Percentiles rank a stretch among this genome's conserved stretches.
Conservation (phyloP, 202 grass and related monocot species). For the Digitaria exilis region DNA sequence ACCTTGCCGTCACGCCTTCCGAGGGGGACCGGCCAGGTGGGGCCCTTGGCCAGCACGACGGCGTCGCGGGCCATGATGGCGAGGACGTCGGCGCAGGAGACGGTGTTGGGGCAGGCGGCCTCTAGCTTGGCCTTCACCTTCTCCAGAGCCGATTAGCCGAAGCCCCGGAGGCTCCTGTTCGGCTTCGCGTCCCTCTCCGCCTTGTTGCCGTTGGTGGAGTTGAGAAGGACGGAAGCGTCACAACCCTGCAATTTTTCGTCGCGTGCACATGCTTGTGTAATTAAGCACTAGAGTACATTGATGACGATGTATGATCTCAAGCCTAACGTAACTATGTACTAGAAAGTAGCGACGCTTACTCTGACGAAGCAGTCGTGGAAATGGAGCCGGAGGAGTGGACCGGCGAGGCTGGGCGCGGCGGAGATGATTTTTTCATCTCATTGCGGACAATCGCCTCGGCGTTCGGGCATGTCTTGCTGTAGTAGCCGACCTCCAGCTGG, state of each 20-base stretch:
- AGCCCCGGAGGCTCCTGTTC: conserved; percentile 60
- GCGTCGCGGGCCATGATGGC: conserved; percentile 47
- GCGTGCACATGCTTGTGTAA: neutral
- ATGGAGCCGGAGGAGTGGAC: conserved; percentile 38
- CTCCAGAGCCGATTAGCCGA: conserved; percentile 61
- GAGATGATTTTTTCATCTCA: conserved; percentile 52
- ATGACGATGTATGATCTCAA: neutral
- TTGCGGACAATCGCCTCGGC: neutral
- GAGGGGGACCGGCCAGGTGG: conserved; percentile 33
- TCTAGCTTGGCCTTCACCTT: conserved; percentile 65
- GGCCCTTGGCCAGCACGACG: conserved; percentile 43
- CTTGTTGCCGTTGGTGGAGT: conserved; percentile 27
- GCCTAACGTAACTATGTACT: too few species aligned
- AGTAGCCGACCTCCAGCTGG: conserved; percentile 1
- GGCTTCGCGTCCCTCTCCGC: conserved; percentile 64
- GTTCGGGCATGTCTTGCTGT: conserved; percentile 17
- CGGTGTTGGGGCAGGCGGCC: conserved; percentile 36
- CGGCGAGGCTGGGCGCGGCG: conserved; percentile 49
- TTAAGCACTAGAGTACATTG: neutral
- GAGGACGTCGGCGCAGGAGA: conserved; percentile 57
- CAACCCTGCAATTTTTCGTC: conserved; percentile 47
- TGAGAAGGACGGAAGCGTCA: conserved; percentile 68
- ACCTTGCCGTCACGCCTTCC: conserved; percentile 44
- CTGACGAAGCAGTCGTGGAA: conserved; percentile 28
- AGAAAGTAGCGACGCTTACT: neutral